Conservation (phyloP, 768 basidiomycete species). For the Suillus decipiens region DNA sequence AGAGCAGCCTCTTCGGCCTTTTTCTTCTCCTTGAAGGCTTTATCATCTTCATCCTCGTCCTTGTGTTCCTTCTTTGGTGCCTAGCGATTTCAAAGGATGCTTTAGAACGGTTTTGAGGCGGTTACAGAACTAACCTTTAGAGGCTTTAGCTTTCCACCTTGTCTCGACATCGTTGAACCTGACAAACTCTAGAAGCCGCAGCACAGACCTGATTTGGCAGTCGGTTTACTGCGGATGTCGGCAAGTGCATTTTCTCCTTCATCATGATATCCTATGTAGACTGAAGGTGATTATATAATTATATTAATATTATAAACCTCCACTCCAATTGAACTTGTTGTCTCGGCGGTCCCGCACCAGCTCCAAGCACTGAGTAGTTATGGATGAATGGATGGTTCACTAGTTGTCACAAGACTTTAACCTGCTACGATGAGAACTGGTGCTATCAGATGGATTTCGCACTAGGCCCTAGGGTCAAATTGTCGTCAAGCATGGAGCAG, state of each 20-base stretch:
- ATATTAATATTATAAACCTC: neutral
- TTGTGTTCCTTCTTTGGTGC: conserved; percentile 82
- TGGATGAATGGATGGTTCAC: too few relatives aligned
- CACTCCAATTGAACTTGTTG: neutral
- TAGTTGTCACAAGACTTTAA: too few relatives aligned
- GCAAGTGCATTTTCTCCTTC: too few relatives aligned
- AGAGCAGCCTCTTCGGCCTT: conserved; percentile 73
- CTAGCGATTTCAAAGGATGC: conserved; percentile 38
- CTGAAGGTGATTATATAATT: too few relatives aligned
- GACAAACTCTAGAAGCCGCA: neutral
- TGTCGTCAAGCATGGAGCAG: too few relatives aligned
- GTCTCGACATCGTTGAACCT: conserved; percentile 44
- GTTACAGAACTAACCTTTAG: conserved; percentile 59
- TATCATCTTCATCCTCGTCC: conserved; percentile 69
- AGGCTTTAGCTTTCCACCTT: conserved; percentile 87
- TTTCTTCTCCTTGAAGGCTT: conserved; percentile 74
- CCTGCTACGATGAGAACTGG: too few relatives aligned
- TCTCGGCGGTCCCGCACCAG: neutral
- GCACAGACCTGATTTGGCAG: neutral
- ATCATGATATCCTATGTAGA: too few relatives aligned
- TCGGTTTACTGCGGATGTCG: neutral
- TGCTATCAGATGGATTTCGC: too few relatives aligned
- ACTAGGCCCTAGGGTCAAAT: too few relatives aligned
- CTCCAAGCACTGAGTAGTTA: neutral
- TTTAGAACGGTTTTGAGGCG: neutral